phyloP scores from a whole-genome alignment of 1,284 basidiomycete genomes.

The Ustilago lituana region DNA sequence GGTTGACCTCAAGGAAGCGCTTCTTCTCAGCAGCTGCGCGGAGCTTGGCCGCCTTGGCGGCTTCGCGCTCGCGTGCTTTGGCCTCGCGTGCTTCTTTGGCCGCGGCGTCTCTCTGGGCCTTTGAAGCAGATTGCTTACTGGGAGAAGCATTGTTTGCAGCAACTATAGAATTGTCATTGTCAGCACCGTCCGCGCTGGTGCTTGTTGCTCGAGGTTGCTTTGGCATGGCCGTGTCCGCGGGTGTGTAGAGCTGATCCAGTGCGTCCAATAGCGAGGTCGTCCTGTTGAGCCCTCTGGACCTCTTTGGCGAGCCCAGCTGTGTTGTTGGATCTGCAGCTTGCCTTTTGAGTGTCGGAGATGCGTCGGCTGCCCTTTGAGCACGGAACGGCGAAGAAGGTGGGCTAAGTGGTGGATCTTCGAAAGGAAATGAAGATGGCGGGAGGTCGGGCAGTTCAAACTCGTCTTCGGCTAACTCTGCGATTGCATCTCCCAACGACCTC shows the following conservation, averaged over 20 bases:
- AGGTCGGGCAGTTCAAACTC: slow-evolving; percentile 6
- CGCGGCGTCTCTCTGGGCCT: slow-evolving; percentile 11
- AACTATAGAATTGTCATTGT: neutral
- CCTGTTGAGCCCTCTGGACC: slow-evolving; percentile 3
- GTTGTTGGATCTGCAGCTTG: neutral
- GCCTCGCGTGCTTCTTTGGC: slow-evolving; percentile 25
- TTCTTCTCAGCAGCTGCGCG: slow-evolving; percentile 29
- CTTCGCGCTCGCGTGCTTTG: slow-evolving; percentile 33
- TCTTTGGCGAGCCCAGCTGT: slow-evolving; percentile 9
- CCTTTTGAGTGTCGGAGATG: slow-evolving; percentile 13
- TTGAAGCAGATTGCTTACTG: slow-evolving; percentile 1
- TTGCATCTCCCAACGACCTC: neutral
- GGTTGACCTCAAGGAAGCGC: slow-evolving; percentile 44
- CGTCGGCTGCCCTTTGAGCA: neutral
- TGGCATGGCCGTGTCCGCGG: slow-evolving; percentile 1
- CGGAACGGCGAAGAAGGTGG: slow-evolving; percentile 21
- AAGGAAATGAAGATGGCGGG: slow-evolving; percentile 23
- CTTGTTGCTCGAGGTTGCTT: no score
- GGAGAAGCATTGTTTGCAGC: neutral
- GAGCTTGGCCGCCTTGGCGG: slow-evolving; percentile 27
- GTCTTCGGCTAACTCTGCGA: slow-evolving; percentile 15
- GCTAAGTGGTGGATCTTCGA: slow-evolving; percentile 20
- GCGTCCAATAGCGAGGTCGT: slow-evolving; percentile 34
- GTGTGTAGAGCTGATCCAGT: slow-evolving; percentile 25
- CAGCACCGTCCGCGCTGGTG: neutral